Base-by-base conservation (phyloP, 345 rosid species). In the Syzygium jambos region DNA sequence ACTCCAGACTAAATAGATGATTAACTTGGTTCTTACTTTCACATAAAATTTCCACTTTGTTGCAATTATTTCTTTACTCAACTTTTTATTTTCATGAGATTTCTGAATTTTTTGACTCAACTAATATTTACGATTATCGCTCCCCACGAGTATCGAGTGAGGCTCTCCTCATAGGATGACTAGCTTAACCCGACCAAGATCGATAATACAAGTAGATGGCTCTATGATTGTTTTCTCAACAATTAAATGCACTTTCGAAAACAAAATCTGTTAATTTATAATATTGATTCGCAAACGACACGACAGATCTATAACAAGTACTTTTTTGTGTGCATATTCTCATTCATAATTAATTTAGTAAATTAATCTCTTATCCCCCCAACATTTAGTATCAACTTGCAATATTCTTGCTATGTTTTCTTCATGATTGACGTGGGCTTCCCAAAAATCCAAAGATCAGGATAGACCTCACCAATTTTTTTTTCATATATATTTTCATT, bases 51-150 rank as follows among this genome's bases (percentile, higher is more conserved):
- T 29, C 9, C 73, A n/a, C 25, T 10, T 19, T 14, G 5, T 73
- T n/a, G 14, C 80, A 19, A 19, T 34, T 38, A 38, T 41, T 41
- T 41, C 43, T 41, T 41, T 41, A 41, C 43, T 41, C 43, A 41
- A 41, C 43, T 4, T 30, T 23, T 34, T 16, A 0, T 0, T 17
- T 68, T 17, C 17, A 68, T 68, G 25, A 6, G 12, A 30, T 4
- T 34, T 68, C 1, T 0, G 0, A 68, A 34, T 68, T 6, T 68
- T 68, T 68, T 5, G 38, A 17, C 7, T 68, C 13, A 34, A 68
- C 46, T 34, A 0, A 68, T 68, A 9, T 15, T 29, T 21, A 16
- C 0, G 10, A 0, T 30, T 0, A 30, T 30, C 0, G 3, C 19
- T 16, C 11, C 30, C 9, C 46, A 34, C 2, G 23, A 21, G 13